Evolutionary conservation across 2,329 filamentous ascomycete genomes (phyloP).

Genomic region (Colletotrichum zoysiae): DNA sequence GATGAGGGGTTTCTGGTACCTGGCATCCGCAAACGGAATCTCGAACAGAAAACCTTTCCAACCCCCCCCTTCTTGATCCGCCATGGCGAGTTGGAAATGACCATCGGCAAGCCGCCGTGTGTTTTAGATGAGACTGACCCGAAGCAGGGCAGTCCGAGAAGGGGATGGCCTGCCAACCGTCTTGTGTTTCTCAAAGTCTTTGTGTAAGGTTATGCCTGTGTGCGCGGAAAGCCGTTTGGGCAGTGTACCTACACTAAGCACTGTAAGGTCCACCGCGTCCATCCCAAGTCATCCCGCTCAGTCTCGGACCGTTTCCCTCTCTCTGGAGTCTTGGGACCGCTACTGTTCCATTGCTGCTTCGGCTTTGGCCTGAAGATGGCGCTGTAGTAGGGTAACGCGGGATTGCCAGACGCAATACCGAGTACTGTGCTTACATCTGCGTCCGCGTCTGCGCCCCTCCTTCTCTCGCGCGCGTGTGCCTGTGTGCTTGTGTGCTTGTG

Average conservation of each 20-base stretch:
- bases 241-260: background rate
- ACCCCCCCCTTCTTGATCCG: background rate
- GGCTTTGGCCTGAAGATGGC: conserved; percentile 21
- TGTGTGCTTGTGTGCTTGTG: background rate
- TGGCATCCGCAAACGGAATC: conserved; percentile 31
- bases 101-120: conserved; percentile 12
- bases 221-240: conserved; percentile 22
- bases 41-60: background rate
- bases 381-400: conserved; percentile 30
- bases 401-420: conserved; percentile 22
- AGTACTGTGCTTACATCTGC: background rate
- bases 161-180: conserved; percentile 33
- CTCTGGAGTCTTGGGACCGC: background rate
- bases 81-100: conserved; percentile 6
- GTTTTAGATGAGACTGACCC: conserved; percentile 29
- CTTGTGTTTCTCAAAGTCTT: conserved; percentile 11
- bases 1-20: conserved; percentile 4
- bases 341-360: conserved; percentile 34
- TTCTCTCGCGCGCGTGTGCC: background rate
- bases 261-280: conserved; percentile 22
- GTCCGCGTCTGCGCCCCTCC: background rate
- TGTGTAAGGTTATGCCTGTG: conserved; percentile 39
- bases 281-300: conserved; percentile 32
- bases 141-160: conserved; percentile 23
- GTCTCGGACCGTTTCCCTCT: conserved; percentile 23